Evolutionary conservation across 306 rosid genomes (phyloP).

Genomic region (Lathyrus oleraceus): DNA sequence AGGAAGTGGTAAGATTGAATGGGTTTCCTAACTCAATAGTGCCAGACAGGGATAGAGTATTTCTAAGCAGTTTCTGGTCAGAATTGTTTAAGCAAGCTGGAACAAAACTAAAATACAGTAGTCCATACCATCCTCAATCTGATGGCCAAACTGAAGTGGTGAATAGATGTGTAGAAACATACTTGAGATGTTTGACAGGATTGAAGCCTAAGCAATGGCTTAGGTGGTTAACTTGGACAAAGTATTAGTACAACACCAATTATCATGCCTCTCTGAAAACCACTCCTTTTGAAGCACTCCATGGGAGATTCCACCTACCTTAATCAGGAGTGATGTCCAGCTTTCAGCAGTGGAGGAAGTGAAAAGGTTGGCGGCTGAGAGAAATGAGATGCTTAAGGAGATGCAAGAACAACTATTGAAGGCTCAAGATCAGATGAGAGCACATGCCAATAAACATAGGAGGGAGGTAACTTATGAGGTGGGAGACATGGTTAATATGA

Average conservation of each 20-base stretch:
- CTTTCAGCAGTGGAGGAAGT: not conserved
- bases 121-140: too few species aligned
- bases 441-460: not conserved
- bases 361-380: not conserved
- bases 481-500: not conserved
- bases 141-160: not conserved
- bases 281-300: too few species aligned
- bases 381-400: not conserved
- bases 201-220: too few species aligned
- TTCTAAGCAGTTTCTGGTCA: not conserved
- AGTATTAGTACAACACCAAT: too few species aligned
- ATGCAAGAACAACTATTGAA: not conserved
- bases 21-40: not conserved
- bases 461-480: not conserved
- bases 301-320: not conserved
- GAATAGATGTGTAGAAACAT: too few species aligned
- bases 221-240: too few species aligned
- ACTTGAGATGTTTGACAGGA: too few species aligned
- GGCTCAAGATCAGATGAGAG: not conserved
- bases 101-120: too few species aligned
- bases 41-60: not conserved
- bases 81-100: too few species aligned
- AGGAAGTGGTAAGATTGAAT: not conserved
- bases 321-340: not conserved
- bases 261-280: too few species aligned